phyloP scores from a whole-genome alignment of 2,329 filamentous ascomycete genomes.

The Exophiala phaeomuriformis region DNA sequence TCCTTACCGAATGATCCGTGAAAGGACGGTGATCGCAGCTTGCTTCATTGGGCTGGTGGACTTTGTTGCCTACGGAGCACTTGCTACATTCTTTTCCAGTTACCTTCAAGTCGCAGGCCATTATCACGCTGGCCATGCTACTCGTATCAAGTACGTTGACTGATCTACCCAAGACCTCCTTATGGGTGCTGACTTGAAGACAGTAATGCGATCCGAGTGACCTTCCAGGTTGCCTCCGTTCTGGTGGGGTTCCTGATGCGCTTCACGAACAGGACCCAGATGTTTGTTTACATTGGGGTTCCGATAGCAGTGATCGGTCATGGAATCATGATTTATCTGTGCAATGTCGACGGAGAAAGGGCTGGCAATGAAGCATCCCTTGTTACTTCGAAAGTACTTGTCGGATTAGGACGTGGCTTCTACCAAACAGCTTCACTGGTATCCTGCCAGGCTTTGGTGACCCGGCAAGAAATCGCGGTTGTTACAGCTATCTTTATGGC shows the following conservation, averaged over 20 bases:
- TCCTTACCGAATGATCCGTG: background rate
- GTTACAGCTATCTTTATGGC: background rate
- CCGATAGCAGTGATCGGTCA: conserved; percentile 34
- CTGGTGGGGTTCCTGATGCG: conserved; percentile 34
- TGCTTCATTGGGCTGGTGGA: background rate
- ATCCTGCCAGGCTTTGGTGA: background rate
- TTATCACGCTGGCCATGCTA: background rate
- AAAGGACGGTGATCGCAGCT: background rate
- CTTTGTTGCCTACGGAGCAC: background rate
- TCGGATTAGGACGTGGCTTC: background rate
- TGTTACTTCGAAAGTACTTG: background rate
- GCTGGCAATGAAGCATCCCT: background rate
- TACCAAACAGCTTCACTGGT: background rate
- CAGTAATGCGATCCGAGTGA: conserved; percentile 32
- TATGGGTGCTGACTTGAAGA: conserved; percentile 23
- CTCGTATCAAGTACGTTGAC: background rate
- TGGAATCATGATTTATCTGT: conserved; percentile 28
- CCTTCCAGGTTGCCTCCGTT: conserved; percentile 36
- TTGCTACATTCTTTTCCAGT: background rate
- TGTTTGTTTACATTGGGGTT: conserved; percentile 31
- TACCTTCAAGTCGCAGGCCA: background rate
- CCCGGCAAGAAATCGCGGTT: background rate
- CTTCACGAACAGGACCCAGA: conserved; percentile 34
- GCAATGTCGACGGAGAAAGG: conserved; percentile 11
- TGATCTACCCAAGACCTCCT: background rate